Evolutionary conservation across 768 basidiomycete species (phyloP), one percentile per base, ranked within the genome.

Genomic region (Boletus vermiculosoides): DNA sequence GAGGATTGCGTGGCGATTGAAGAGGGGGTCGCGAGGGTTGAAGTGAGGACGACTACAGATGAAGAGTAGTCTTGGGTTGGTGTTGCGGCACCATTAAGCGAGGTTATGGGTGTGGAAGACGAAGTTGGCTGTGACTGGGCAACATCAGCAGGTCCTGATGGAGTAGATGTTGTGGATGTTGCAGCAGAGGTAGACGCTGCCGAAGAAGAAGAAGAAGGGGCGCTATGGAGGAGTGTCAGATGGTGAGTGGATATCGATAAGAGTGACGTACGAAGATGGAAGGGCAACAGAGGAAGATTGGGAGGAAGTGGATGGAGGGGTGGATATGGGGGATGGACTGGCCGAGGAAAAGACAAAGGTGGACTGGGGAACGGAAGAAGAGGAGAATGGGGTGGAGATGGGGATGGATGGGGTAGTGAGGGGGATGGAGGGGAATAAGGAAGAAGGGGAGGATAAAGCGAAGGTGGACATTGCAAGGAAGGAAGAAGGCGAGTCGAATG

Each of bases 1-100:
- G 71, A 54, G 31, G 70, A 44, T 0, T 22, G 55, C 1, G 52
- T 46, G 8, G 62, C 12, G 10, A 61, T 55, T 31, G 63, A 13
- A 10, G 71, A 61, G 30, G 70, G 57, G 10, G 51, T 52, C 1
- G 50, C 30, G 46, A 54, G 16, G 15, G 31, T 10, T 3, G 53
- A 47, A 6, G 62, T 15, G 39, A 45, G 31, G 15, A 45, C 39
- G 28, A 45, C 20, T 0, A 15, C 5, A 11, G 57, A 52, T 2
- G 62, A 47, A 15, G 52, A n/a, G 2, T 30, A 5, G 20, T 0
- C 23, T 12, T 44, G 18, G 11, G 18, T 15, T 12, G 56, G 37
- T 25, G 45, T 9, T 28, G 20, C 37, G 12, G 50, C 42, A n/a
- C 16, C 22, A 15, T 9, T 15, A 25, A 31, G 1, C 1, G 23